Conservation (phyloP, 192 early-diverging fungal genomes). For the Coemansia sp. region DNA sequence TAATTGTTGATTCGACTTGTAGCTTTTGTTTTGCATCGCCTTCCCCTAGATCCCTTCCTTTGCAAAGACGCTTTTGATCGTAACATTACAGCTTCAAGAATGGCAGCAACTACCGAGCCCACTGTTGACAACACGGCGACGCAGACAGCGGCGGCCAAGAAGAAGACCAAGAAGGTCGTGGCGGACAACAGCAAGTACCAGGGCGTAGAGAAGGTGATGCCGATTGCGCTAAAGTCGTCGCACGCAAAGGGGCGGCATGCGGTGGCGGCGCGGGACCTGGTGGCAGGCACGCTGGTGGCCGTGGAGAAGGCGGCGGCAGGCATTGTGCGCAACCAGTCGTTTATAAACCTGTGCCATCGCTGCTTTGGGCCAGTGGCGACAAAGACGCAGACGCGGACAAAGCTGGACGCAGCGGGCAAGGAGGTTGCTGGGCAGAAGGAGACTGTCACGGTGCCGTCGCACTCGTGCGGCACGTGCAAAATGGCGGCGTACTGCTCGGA, state of each 20-base stretch:
- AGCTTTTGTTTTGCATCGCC: slow-evolving; percentile 3
- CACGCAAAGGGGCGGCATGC: slow-evolving; percentile 60
- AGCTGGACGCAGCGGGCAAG: slow-evolving; percentile 42
- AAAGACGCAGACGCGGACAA: slow-evolving; percentile 47
- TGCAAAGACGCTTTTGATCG: neutral
- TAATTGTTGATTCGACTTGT: slow-evolving; percentile 5
- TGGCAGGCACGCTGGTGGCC: slow-evolving; percentile 54
- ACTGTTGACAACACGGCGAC: slow-evolving; percentile 34
- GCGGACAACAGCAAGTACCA: slow-evolving; percentile 54
- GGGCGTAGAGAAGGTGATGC: slow-evolving; percentile 38
- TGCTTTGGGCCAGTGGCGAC: slow-evolving; percentile 50
- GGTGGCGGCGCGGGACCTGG: slow-evolving; percentile 46
- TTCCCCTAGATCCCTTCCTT: neutral
- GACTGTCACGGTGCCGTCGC: slow-evolving; percentile 19
- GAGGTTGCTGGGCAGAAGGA: slow-evolving; percentile 37
- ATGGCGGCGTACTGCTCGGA: slow-evolving; percentile 61
- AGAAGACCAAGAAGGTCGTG: slow-evolving; percentile 49
- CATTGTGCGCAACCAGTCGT: slow-evolving; percentile 59
- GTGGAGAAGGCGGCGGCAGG: slow-evolving; percentile 55
- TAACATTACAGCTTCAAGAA: slow-evolving; percentile 9
- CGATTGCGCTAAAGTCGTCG: slow-evolving; percentile 42
- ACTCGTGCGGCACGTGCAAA: slow-evolving; percentile 50
- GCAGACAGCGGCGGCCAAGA: slow-evolving; percentile 21
- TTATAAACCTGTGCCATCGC: slow-evolving; percentile 58
- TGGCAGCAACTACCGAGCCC: slow-evolving; percentile 54